Percentiles rank a stretch among this genome's conserved stretches.
Evolutionary conservation across 192 early-diverging fungal genomes (phyloP).

Genomic region (Gigaspora rosea): DNA sequence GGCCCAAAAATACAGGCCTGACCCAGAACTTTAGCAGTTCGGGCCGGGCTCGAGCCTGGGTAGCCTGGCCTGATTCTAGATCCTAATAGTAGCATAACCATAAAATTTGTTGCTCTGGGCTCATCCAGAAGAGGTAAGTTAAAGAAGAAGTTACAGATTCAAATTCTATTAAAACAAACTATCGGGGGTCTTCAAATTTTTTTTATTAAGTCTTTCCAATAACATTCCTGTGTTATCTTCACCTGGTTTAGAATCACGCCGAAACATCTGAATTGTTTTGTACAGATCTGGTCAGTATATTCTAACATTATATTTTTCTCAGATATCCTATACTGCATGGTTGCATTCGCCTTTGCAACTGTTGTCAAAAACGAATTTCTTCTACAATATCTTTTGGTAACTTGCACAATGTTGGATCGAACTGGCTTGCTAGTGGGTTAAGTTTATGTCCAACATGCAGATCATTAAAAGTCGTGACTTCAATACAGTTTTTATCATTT

Average conservation of each 20-base stretch:
- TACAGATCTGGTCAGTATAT: neutral
- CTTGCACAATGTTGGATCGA: neutral
- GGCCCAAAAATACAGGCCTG: no score
- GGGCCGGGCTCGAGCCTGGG: no score
- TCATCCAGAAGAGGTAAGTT: neutral
- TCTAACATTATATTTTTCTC: neutral
- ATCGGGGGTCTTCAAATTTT: neutral
- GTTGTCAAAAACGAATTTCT: neutral
- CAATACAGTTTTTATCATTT: no score
- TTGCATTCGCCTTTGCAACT: neutral
- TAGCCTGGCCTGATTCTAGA: no score
- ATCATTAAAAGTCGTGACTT: neutral
- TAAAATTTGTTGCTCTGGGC: neutral
- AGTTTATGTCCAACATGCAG: neutral
- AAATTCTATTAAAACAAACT: neutral
- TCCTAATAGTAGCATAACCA: neutral
- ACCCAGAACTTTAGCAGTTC: no score
- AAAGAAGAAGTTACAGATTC: neutral
- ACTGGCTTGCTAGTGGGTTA: neutral
- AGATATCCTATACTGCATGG: neutral
- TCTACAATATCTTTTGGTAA: neutral
- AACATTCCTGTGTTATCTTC: neutral
- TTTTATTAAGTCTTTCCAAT: neutral
- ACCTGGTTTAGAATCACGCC: neutral
- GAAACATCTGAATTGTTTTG: neutral